These are phyloP conservation scores for Russula compacta DNA, from an alignment of 768 basidiomycete genomes.

Conservation along the genomic window DNA sequence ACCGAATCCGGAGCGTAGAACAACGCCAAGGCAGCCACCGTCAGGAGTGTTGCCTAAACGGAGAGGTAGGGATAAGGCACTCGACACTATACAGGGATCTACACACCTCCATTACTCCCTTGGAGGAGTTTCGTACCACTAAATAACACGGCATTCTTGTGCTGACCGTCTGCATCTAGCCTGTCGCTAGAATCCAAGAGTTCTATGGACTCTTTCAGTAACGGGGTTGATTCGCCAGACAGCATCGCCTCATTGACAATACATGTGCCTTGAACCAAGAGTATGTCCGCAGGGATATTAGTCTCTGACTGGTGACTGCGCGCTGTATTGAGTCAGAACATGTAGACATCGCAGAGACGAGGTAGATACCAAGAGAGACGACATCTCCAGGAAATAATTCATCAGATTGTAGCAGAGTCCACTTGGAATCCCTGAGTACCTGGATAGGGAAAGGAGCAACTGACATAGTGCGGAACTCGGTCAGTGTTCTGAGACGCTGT, in stretches of 20 bases:
- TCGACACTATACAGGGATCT: constrained; percentile 21
- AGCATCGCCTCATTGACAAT: constrained; percentile 99
- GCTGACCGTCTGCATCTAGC: constrained; percentile 77
- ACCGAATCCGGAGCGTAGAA: constrained; percentile 93
- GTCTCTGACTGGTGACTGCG: constrained; percentile 65
- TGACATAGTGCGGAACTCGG: constrained; percentile 96
- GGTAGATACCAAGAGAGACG: constrained; percentile 62
- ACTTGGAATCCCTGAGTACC: constrained; percentile 69
- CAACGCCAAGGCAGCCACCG: constrained; percentile 84
- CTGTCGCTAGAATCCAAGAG: constrained; percentile 64
- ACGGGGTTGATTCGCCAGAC: constrained; percentile 94
- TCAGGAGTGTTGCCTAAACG: constrained; percentile 64
- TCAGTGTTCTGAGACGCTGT: constrained; percentile 86
- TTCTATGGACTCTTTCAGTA: constrained; percentile 92
- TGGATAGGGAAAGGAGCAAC: constrained; percentile 84
- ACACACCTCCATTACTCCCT: constrained; percentile 44
- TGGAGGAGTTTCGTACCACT: constrained; percentile 97
- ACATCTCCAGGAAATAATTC: constrained; percentile 88
- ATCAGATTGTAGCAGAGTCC: constrained; percentile 76
- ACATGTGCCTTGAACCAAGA: constrained; percentile 84
- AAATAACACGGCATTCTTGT: constrained; percentile 86
- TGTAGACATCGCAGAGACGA: background rate
- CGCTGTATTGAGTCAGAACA: constrained; percentile 31
- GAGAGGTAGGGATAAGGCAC: background rate
- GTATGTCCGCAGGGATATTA: constrained; percentile 84